Conservation (phyloP, 495 filamentous ascomycete genomes). For the Beverwykella pulmonaria region DNA sequence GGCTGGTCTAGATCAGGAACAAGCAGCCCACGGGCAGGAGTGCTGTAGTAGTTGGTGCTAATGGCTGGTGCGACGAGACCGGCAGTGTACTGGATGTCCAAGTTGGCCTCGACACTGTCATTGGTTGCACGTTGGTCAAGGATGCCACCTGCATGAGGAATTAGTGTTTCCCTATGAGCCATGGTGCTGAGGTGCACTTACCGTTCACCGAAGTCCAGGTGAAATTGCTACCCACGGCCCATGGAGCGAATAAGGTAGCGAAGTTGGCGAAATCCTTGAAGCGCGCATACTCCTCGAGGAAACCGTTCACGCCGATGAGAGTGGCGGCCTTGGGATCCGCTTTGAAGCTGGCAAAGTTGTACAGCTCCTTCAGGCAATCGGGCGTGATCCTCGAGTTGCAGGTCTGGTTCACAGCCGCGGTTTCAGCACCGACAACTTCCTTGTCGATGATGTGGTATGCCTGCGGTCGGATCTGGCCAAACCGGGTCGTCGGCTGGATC, state of each 20-base stretch:
- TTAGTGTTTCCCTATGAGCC: not conserved
- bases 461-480: slow-evolving; percentile 51
- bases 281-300: slow-evolving; percentile 46
- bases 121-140: slow-evolving; percentile 41
- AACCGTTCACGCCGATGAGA: slow-evolving; percentile 68
- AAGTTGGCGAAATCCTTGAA: slow-evolving; percentile 46
- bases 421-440: slow-evolving; percentile 9
- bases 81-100: slow-evolving; percentile 73
- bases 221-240: slow-evolving; percentile 61
- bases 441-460: slow-evolving; percentile 32
- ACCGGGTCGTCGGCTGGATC: slow-evolving; percentile 63
- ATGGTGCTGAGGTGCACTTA: not conserved
- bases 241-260: slow-evolving; percentile 46
- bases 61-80: slow-evolving; percentile 59
- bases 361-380: slow-evolving; percentile 60
- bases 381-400: slow-evolving; percentile 62
- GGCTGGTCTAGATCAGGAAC: slow-evolving; percentile 65
- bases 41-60: slow-evolving; percentile 68
- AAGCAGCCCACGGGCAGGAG: slow-evolving; percentile 64
- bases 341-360: slow-evolving; percentile 58
- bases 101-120: slow-evolving; percentile 68
- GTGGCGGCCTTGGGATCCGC: slow-evolving; percentile 52
- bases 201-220: slow-evolving; percentile 63
- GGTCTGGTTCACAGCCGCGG: slow-evolving; percentile 35
- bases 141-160: slow-evolving; percentile 44